Evolutionary conservation across 2,329 filamentous ascomycete species (phyloP).

Genomic region (Fusarium hainanense): DNA sequence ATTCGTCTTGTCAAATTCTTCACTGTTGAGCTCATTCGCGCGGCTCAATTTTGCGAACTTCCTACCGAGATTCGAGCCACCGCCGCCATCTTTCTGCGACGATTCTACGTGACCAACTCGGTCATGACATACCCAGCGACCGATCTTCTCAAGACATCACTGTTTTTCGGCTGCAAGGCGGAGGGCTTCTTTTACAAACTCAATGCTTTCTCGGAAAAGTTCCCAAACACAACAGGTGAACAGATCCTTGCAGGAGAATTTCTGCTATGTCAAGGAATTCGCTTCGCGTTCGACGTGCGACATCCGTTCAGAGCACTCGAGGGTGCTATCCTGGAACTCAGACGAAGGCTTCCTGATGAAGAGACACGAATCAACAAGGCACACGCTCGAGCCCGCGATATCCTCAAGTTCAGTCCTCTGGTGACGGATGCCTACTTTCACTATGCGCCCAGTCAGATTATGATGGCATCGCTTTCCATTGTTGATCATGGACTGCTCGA

Average conservation of each 20-base stretch:
- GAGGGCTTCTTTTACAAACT: constrained; percentile 82
- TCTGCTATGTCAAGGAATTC: constrained; percentile 87
- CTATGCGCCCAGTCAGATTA: constrained; percentile 93
- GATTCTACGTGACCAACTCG: constrained; percentile 96
- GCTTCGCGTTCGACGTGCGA: constrained; percentile 92
- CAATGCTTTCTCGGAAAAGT: constrained; percentile 73
- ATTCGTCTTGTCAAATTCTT: constrained; percentile 84
- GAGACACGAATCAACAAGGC: constrained; percentile 66
- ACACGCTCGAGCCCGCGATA: constrained; percentile 77
- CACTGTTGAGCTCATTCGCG: constrained; percentile 67
- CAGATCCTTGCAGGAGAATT: constrained; percentile 93
- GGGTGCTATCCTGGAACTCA: constrained; percentile 85
- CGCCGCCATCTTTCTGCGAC: constrained; percentile 87
- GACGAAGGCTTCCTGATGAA: constrained; percentile 72
- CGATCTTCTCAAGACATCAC: constrained; percentile 86
- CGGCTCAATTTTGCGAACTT: constrained; percentile 64
- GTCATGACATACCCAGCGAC: constrained; percentile 96
- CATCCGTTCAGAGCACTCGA: constrained; percentile 91
- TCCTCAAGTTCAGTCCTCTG: constrained; percentile 82
- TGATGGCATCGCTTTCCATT: constrained; percentile 82
- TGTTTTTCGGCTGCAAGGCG: constrained; percentile 94
- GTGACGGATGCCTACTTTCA: constrained; percentile 98
- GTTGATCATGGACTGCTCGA: constrained; percentile 75
- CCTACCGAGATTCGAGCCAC: constrained; percentile 69
- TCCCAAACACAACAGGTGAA: constrained; percentile 78